Evolutionary conservation across 2,329 filamentous ascomycete species (phyloP).

Genomic region (Fusarium xylarioides): DNA sequence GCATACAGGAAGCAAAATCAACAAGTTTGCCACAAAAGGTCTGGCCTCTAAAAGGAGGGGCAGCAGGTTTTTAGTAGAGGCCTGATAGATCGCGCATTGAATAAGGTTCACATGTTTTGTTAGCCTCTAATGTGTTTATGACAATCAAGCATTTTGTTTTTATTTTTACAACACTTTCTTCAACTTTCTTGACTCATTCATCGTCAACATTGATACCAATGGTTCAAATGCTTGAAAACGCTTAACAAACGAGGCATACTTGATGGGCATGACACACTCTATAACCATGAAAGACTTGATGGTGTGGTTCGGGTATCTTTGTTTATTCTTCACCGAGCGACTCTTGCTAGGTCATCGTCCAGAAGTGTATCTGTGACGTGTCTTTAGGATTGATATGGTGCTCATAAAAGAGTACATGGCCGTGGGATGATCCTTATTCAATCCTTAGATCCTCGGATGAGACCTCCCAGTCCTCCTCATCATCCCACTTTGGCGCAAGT

Average conservation of each 20-base stretch:
- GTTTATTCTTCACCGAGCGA: not conserved
- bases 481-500: slow-evolving; percentile 65
- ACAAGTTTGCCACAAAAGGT: not conserved
- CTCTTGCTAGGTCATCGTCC: not conserved
- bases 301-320: slow-evolving; percentile 26
- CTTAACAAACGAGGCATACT: not conserved
- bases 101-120: not conserved
- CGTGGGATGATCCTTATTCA: slow-evolving; percentile 5
- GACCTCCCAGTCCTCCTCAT: slow-evolving; percentile 65
- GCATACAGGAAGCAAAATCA: not conserved
- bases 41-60: not conserved
- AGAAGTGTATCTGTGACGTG: not conserved
- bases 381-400: not conserved
- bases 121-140: slow-evolving; percentile 16
- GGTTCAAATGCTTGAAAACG: not conserved
- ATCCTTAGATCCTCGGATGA: slow-evolving; percentile 47
- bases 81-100: slow-evolving; percentile 4
- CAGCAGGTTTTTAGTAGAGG: not conserved
- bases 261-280: not conserved
- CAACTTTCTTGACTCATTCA: not conserved
- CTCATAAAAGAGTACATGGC: not conserved
- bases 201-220: not conserved
- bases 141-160: not conserved
- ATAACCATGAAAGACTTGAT: not conserved
- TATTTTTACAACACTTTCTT: not conserved